phyloP scores from a whole-genome alignment of 768 basidiomycete genomes.

The Chlorophyllum brunneum region DNA sequence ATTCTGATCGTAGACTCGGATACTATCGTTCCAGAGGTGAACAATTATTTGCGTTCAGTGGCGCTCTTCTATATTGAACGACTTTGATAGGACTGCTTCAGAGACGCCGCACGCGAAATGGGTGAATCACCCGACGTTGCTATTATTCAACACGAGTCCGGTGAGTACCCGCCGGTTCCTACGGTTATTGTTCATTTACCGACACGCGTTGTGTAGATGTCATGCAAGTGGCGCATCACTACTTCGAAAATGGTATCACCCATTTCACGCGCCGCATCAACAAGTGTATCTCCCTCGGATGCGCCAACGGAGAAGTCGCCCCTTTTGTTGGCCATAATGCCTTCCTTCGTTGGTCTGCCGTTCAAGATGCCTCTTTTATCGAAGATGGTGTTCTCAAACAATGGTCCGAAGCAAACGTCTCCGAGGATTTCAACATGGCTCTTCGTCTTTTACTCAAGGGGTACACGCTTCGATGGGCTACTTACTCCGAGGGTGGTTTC shows the following conservation, averaged over 20 bases:
- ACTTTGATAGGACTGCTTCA: constrained; percentile 65
- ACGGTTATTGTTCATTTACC: not conserved
- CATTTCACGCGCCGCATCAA: constrained; percentile 91
- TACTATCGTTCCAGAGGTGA: constrained; percentile 67
- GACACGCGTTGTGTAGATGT: constrained; percentile 43
- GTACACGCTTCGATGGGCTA: constrained; percentile 78
- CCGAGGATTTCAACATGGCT: constrained; percentile 81
- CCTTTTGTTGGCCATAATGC: constrained; percentile 88
- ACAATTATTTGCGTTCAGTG: constrained; percentile 4
- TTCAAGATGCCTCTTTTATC: constrained; percentile 78
- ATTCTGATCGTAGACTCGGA: constrained; percentile 82
- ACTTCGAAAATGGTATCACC: constrained; percentile 88
- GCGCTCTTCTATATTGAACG: not conserved
- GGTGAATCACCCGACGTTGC: constrained; percentile 72
- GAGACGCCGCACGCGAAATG: constrained; percentile 87
- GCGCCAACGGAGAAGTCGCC: constrained; percentile 77
- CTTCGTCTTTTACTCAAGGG: constrained; percentile 63
- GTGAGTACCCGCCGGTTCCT: constrained; percentile 26
- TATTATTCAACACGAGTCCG: constrained; percentile 88
- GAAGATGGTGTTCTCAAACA: constrained; percentile 66
- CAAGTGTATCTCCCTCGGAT: constrained; percentile 71
- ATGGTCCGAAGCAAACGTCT: constrained; percentile 75
- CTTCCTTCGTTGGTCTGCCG: constrained; percentile 82
- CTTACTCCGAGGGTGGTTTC: constrained; percentile 80
- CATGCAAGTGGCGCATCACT: constrained; percentile 86